Evolutionary conservation across 2,329 filamentous ascomycete genomes (phyloP), one percentile per base, ranked within the genome.

Genomic region (Ascocoryne sarcoides): DNA sequence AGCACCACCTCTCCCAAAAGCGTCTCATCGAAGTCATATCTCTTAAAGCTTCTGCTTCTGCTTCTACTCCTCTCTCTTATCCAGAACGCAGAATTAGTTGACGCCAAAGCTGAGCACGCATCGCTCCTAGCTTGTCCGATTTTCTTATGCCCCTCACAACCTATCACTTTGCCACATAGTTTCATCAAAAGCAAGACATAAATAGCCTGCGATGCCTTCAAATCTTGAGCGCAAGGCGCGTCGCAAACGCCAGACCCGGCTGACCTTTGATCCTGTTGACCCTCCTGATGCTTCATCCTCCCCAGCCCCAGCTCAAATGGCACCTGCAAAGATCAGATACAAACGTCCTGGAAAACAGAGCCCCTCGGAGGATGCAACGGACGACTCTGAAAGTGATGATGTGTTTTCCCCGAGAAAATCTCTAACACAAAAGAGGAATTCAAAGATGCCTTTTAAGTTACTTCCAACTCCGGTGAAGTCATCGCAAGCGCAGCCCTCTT

Each of bases 261-360:
- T 59, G 15, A 52, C 47, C 0, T 58, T 59, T 32, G 52, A 56
- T 35, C 44, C 51, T 20, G 18, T 50, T 7, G 32, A 46, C 21
- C 35, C n/a, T n/a, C 44, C 51, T 20, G 18, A 49, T 7, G 32
- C 45, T 26, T 33, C n/a, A 12, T 50, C 47, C 3, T 49, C 50
- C 0, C 46, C 48, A 14, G 21, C 37, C 16, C 36, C 43, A 10
- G 17, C 39, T 15, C 28, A 33, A n/a, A 43, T 46, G 19, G 48
- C 51, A 5, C 52, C 51, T 14, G 49, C 51, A 4, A 54, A 51
- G 30, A 50, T 57, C 2, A 38, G 52, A 14, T 56, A 57, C 29
- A 40, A 43, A 34, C 34, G 38, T 10, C 39, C 42, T 10, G 36
- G 37, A 30, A 38, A 44, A 14, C 15, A 23, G 31, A n/a, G 30